A percentile compares a stretch with the other conserved stretches of the same genome.
These are phyloP conservation scores for Plantago coronopus DNA, from an alignment of 305 asterid species.

Conservation along the genomic window DNA sequence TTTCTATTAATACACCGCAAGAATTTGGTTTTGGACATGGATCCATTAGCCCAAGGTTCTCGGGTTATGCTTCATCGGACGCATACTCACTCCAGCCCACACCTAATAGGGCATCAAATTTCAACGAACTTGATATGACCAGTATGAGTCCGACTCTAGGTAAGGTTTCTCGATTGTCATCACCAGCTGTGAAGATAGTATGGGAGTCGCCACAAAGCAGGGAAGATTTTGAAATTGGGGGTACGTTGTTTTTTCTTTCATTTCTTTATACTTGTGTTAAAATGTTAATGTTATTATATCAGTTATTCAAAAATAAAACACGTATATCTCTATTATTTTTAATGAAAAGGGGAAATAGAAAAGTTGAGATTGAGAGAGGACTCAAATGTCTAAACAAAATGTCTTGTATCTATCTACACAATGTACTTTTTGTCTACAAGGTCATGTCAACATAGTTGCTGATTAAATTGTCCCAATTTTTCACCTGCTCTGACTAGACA, in stretches of 20 bases:
- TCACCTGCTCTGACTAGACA: slow-evolving; percentile 20
- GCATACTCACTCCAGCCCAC: slow-evolving; percentile 73
- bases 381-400: no score
- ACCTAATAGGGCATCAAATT: slow-evolving; percentile 54
- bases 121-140: slow-evolving; percentile 44
- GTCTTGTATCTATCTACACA: no score
- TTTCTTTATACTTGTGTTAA: no score
- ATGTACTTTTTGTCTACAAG: slow-evolving; percentile 19
- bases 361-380: no score
- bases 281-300: no score
- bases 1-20: slow-evolving; percentile 51
- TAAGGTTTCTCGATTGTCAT: slow-evolving; percentile 36
- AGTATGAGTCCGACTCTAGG: slow-evolving; percentile 35
- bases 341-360: no score
- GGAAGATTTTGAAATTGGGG: slow-evolving; percentile 38
- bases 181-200: slow-evolving; percentile 43
- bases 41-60: slow-evolving; percentile 48
- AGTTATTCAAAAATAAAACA: no score
- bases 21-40: slow-evolving; percentile 45
- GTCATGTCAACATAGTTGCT: slow-evolving; percentile 14
- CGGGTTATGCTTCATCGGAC: slow-evolving; percentile 64
- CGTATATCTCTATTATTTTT: no score
- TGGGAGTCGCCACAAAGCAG: slow-evolving; percentile 50
- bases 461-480: slow-evolving; percentile 5
- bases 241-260: no score